Conservation (phyloP, 2,329 filamentous ascomycete species). For the Botrytis squamosa region DNA sequence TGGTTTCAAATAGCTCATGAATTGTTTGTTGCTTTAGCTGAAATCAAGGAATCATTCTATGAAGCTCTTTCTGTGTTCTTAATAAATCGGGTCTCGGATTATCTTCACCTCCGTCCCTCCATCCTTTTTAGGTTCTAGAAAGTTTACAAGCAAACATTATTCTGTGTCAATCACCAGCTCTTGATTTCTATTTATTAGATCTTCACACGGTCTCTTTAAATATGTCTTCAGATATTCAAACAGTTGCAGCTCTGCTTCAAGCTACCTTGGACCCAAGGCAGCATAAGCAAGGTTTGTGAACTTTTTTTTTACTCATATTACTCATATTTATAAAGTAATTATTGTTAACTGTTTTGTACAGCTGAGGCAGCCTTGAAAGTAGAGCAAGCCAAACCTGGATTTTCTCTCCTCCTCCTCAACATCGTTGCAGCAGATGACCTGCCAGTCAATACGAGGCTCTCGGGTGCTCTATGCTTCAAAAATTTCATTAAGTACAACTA, state of each 20-base stretch:
- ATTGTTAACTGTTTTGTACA: slow-evolving; percentile 43
- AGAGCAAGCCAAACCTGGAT: slow-evolving; percentile 80
- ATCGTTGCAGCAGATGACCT: slow-evolving; percentile 77
- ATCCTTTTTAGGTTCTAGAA: slow-evolving; percentile 20
- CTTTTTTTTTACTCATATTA: slow-evolving; percentile 34
- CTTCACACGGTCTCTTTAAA: slow-evolving; percentile 28
- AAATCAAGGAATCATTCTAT: slow-evolving; percentile 10
- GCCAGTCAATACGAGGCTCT: slow-evolving; percentile 76
- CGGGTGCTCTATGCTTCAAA: slow-evolving; percentile 93
- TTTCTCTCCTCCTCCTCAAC: slow-evolving; percentile 83
- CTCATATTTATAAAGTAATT: slow-evolving; percentile 31
- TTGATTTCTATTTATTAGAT: slow-evolving; percentile 12
- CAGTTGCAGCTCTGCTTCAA: slow-evolving; percentile 79
- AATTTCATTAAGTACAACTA: slow-evolving; percentile 96
- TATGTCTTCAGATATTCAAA: slow-evolving; percentile 62
- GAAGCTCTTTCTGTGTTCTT: slow-evolving; percentile 11
- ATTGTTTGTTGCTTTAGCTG: slow-evolving; percentile 15
- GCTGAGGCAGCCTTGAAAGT: slow-evolving; percentile 77
- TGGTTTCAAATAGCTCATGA: slow-evolving; percentile 14
- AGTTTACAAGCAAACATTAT: slow-evolving; percentile 24
- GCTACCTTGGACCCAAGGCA: slow-evolving; percentile 85
- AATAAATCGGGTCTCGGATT: slow-evolving; percentile 13
- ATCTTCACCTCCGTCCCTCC: slow-evolving; percentile 13
- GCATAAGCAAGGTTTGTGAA: slow-evolving; percentile 77
- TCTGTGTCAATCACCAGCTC: slow-evolving; percentile 13